Percentiles rank a stretch among this genome's conserved stretches.
phyloP scores from a whole-genome alignment of 2,329 filamentous ascomycete genomes.

The Pseudocercospora macadamiae region DNA sequence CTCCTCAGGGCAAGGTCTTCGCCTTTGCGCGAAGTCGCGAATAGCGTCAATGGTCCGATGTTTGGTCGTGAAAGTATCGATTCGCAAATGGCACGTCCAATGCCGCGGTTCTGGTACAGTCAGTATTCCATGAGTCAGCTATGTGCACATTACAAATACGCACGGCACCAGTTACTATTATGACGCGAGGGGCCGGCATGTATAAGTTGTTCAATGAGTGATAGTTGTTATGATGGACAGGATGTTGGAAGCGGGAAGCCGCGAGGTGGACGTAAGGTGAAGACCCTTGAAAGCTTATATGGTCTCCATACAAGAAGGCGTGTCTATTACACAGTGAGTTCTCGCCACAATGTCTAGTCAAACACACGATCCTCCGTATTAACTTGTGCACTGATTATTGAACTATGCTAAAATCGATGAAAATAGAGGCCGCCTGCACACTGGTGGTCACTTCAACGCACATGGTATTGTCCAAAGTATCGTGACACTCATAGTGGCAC shows the following conservation, averaged over 20 bases:
- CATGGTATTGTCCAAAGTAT: not conserved
- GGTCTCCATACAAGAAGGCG: no score
- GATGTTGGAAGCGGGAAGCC: not conserved
- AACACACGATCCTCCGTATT: no score
- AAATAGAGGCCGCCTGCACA: no score
- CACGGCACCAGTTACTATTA: constrained; percentile 42
- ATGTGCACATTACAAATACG: not conserved
- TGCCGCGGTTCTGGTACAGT: constrained; percentile 39
- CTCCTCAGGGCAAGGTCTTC: constrained; percentile 32
- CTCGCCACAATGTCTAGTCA: no score
- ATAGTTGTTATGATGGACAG: not conserved
- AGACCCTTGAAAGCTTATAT: no score
- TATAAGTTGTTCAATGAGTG: not conserved
- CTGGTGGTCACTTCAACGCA: no score
- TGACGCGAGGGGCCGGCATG: constrained; percentile 35
- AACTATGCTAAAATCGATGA: no score
- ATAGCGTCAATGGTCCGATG: constrained; percentile 33
- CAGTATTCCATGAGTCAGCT: not conserved
- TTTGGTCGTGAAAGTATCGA: constrained; percentile 32
- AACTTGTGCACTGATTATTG: no score
- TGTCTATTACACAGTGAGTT: no score
- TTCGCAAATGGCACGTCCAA: constrained; percentile 40
- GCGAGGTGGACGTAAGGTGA: no score
- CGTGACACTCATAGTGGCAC: not conserved
- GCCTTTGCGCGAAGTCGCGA: constrained; percentile 39